Base-by-base conservation (phyloP, 805 yeast species). In the Sugiyamaella boreocaroliniensis region DNA sequence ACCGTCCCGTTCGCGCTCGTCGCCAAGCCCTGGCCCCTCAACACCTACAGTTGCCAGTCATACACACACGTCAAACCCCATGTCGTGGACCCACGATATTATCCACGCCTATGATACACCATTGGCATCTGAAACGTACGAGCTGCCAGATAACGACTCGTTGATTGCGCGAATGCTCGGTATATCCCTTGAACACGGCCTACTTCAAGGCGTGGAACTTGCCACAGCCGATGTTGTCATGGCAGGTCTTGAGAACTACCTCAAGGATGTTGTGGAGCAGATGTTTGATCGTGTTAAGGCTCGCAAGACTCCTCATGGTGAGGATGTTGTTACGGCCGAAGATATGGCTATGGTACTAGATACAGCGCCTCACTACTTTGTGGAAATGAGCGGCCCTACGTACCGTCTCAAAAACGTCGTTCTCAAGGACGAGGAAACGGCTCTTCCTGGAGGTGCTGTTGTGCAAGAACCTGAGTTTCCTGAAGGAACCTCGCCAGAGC, bases 11-110 rank as follows among this genome's bases (percentile, higher is more conserved):
- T 15, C 46, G 12, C 19, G 20, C 2, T 26, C 15, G n/a, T 47
- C 43, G 19, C 45, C 12, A 20, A 47, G 51, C n/a, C 37, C 43
- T n/a, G 19, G 43, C 7, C 19, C 48, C 9, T 37, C 48, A 26
- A 29, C 48, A 11, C 19, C 40, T 4, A 43, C 48, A 10, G 37
- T 46, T 22, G 22, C 45, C 16, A 18, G 41, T 10, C 32, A 34
- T 20, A n/a, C 44, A 6, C 45, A 34, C 29, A 12, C 50, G n/a
- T 15, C 51, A 6, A 67, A 65, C 52, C 66, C 72, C 6, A 63
- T 60, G 48, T 85, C 85, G 60, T 89, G 97, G 92, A 88, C 95
- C 19, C 96, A 90, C 67, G 98, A 93, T 64, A 87, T 93, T 15
- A 77, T 85, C 50, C 89, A 85, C 62, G 95, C 93, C 2, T 78